A percentile compares a stretch with the other conserved stretches of the same genome.
These are phyloP conservation scores for Boletus reticuloceps DNA, from an alignment of 768 basidiomycete genomes.

Conservation along the genomic window DNA sequence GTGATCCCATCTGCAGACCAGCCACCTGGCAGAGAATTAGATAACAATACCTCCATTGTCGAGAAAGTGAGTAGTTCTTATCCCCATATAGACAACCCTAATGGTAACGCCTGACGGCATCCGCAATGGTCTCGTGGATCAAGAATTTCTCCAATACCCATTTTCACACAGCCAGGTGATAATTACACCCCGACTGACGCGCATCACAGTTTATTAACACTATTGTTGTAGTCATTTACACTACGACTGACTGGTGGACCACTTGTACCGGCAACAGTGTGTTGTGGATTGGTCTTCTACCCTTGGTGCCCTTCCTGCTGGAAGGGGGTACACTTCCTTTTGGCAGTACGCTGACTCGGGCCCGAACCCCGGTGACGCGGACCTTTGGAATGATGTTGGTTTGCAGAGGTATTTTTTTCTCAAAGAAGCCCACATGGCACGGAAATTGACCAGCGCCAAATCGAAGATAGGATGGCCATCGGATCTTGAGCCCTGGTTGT, in stretches of 20 bases:
- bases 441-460: background rate
- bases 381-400: constrained; percentile 54
- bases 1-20: background rate
- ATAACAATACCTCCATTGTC: background rate
- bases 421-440: background rate
- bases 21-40: background rate
- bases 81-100: constrained; percentile 45
- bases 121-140: constrained; percentile 62
- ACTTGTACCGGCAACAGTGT: constrained; percentile 60
- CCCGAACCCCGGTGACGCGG: constrained; percentile 54
- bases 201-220: background rate
- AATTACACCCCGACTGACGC: constrained; percentile 1
- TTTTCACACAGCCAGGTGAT: constrained; percentile 32
- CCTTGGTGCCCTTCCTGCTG: constrained; percentile 55
- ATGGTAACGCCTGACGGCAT: constrained; percentile 42
- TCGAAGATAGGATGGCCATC: constrained; percentile 16
- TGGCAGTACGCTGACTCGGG: constrained; percentile 61
- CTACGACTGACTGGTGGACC: constrained; percentile 66
- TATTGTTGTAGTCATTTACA: constrained; percentile 50
- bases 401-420: constrained; percentile 24
- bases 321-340: constrained; percentile 55
- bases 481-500: background rate
- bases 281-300: constrained; percentile 50
- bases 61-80: constrained; percentile 30
- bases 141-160: constrained; percentile 58